Percentiles rank a stretch among this genome's conserved stretches.
These are phyloP conservation scores for Pseudoperonospora humuli DNA, from an alignment of 352 stramenopile species.

Conservation along the genomic window DNA sequence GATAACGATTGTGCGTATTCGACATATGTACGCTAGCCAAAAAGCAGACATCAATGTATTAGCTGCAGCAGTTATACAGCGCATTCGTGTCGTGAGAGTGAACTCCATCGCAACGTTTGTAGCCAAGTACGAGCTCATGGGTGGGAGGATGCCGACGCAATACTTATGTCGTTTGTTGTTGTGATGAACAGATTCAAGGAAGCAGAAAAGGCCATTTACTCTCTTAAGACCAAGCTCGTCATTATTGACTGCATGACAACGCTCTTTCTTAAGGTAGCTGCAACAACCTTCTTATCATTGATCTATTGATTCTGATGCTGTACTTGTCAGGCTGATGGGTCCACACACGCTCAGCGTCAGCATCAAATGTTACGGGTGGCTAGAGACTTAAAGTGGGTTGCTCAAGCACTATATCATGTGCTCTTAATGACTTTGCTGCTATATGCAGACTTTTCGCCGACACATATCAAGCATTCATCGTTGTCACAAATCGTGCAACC, in stretches of 20 bases:
- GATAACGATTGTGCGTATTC: conserved; percentile 34
- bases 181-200: conserved; percentile 39
- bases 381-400: conserved; percentile 43
- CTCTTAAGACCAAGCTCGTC: conserved; percentile 46
- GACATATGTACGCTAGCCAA: conserved; percentile 6
- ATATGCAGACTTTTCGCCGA: conserved; percentile 49
- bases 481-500: conserved; percentile 58
- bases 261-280: conserved; percentile 49
- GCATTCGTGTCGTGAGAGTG: conserved; percentile 36
- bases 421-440: conserved; percentile 1
- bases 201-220: conserved; percentile 39
- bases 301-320: background rate
- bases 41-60: conserved; percentile 16
- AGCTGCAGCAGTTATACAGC: conserved; percentile 27
- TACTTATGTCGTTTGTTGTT: background rate
- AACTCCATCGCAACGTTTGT: conserved; percentile 36
- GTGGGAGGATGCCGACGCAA: background rate
- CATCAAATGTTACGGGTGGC: conserved; percentile 41
- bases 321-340: conserved; percentile 24
- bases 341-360: conserved; percentile 33
- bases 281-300: background rate
- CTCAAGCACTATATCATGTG: background rate
- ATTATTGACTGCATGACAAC: conserved; percentile 69
- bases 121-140: conserved; percentile 24
- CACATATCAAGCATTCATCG: conserved; percentile 51